A percentile compares a stretch with the other conserved stretches of the same genome.
phyloP scores from a whole-genome alignment of 75 land plant genomes.

The Gnetum montanum region DNA sequence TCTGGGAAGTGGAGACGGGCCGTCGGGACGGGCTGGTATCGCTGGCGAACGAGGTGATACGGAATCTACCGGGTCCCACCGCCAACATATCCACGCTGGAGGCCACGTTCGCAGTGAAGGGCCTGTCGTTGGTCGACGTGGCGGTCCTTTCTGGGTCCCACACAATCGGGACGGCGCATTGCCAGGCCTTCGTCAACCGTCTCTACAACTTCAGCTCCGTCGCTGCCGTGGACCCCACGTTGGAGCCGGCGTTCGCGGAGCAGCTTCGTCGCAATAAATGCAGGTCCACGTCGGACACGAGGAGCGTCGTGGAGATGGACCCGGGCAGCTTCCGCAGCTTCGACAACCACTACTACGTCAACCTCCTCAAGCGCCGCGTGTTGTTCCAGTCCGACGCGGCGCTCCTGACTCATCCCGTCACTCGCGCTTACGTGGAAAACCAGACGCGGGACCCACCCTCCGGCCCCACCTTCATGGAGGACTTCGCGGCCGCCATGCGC shows the following conservation, averaged over 20 bases:
- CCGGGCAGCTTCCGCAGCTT: not conserved
- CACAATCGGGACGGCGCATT: constrained; percentile 11
- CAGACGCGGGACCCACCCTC: not conserved
- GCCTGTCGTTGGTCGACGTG: constrained; percentile 41
- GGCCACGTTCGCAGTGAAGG: constrained; percentile 21
- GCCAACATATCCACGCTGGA: too few relatives aligned
- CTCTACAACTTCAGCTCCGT: constrained; percentile 22
- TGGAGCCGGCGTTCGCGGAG: constrained; percentile 7
- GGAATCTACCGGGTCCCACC: constrained; percentile 21
- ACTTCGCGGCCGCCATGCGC: constrained; percentile 20
- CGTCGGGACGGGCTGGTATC: constrained; percentile 58
- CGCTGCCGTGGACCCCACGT: constrained; percentile 15
- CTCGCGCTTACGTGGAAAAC: not conserved
- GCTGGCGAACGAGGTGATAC: too few relatives aligned
- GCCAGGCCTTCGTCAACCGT: constrained; percentile 5
- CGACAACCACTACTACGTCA: constrained; percentile 3
- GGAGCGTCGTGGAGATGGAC: constrained; percentile 1
- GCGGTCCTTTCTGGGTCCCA: constrained; percentile 44
- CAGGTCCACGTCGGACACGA: not conserved
- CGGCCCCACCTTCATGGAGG: constrained; percentile 4
- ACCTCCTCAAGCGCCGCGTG: not conserved
- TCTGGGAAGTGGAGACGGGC: constrained; percentile 53
- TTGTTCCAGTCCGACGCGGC: constrained; percentile 13
- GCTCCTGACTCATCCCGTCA: not conserved
- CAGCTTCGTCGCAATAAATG: not conserved